These are phyloP conservation scores for Neotropicomus parvogracilis DNA, from an alignment of 1,284 basidiomycete genomes.

Conservation along the genomic window DNA sequence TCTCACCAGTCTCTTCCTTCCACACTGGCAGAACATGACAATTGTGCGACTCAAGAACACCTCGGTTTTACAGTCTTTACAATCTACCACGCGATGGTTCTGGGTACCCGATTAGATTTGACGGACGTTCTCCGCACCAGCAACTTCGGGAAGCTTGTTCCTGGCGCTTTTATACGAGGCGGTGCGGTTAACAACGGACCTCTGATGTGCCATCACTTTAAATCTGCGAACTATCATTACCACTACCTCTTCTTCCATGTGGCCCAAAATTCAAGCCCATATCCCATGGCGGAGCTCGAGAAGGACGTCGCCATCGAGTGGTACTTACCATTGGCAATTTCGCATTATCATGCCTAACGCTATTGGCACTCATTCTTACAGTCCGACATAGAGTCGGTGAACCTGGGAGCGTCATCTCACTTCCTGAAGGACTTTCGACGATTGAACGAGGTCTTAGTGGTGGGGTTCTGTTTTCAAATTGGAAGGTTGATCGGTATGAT, in stretches of 20 bases:
- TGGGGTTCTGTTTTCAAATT: not conserved
- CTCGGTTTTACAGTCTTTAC: too few species aligned
- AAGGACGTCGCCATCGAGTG: slow-evolving; percentile 5
- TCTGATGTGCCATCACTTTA: not conserved
- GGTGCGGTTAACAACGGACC: too few species aligned
- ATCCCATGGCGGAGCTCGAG: slow-evolving; percentile 8
- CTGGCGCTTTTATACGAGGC: not conserved
- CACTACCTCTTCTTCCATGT: slow-evolving; percentile 8
- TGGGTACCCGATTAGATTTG: too few species aligned
- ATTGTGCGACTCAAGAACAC: too few species aligned
- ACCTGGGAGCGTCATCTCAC: not conserved
- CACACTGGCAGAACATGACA: too few species aligned
- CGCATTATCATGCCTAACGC: not conserved
- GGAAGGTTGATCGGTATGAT: not conserved
- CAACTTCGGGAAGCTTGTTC: not conserved
- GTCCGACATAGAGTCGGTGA: slow-evolving; percentile 2
- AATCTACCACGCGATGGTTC: too few species aligned
- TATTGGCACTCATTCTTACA: not conserved
- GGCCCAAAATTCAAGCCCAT: slow-evolving; percentile 4
- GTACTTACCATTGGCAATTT: slow-evolving; percentile 1
- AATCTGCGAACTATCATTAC: not conserved
- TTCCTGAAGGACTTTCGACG: not conserved
- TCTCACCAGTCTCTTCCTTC: not conserved
- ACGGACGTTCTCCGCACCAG: too few species aligned
- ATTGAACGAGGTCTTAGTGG: not conserved